Percentiles rank a stretch among this genome's conserved stretches.
These are phyloP conservation scores for Myriosclerotinia scirpicola DNA, from an alignment of 2,329 filamentous ascomycete genomes.

Conservation along the genomic window DNA sequence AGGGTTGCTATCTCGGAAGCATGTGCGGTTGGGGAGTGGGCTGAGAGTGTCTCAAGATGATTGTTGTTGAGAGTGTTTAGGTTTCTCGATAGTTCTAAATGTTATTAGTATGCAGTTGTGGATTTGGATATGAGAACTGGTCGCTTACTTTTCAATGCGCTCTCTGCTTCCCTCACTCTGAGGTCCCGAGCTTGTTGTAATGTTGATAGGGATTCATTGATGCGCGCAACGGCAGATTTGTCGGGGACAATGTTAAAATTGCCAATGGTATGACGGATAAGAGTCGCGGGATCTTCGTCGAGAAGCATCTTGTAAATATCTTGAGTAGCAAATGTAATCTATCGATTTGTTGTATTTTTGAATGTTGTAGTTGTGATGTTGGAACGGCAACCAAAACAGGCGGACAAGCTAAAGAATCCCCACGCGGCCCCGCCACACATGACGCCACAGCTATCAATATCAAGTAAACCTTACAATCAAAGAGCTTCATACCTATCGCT, in stretches of 20 bases:
- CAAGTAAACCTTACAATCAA: constrained; percentile 18
- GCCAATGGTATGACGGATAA: constrained; percentile 85
- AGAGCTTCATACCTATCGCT: constrained; percentile 27
- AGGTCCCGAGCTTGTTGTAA: constrained; percentile 82
- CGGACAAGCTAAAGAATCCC: constrained; percentile 5
- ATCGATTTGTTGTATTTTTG: constrained; percentile 9
- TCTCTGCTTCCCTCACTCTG: constrained; percentile 69
- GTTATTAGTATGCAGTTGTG: constrained; percentile 15
- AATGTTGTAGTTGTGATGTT: not conserved
- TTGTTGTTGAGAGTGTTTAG: constrained; percentile 73
- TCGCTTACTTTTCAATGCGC: constrained; percentile 58
- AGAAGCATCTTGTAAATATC: constrained; percentile 71
- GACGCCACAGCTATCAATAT: constrained; percentile 26
- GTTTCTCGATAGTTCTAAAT: constrained; percentile 65
- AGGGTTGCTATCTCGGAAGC: constrained; percentile 81
- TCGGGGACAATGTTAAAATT: constrained; percentile 96
- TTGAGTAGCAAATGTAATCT: not conserved
- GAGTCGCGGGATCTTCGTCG: constrained; percentile 85
- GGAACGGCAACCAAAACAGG: constrained; percentile 12
- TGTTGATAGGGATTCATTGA: constrained; percentile 78
- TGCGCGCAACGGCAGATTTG: constrained; percentile 77
- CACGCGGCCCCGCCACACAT: constrained; percentile 19
- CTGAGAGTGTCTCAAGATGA: constrained; percentile 70
- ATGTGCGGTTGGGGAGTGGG: constrained; percentile 77
- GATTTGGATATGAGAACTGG: constrained; percentile 34